These are phyloP conservation scores for Anethum foeniculum DNA, from an alignment of 140 eudicot genomes.

Conservation along the genomic window DNA sequence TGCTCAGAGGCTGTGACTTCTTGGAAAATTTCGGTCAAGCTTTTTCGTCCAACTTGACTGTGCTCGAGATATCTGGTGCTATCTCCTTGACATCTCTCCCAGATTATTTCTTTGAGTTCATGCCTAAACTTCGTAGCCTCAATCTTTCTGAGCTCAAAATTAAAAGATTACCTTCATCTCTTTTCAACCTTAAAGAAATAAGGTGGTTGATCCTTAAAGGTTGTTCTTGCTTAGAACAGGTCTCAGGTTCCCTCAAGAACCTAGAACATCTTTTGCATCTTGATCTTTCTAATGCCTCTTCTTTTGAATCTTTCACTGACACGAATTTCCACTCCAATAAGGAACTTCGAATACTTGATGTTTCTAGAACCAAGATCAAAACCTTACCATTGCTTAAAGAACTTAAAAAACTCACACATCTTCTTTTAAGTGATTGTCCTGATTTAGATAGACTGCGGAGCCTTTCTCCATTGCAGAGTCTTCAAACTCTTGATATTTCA, in stretches of 20 bases:
- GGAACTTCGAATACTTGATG: slow-evolving; percentile 38
- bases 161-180: slow-evolving; percentile 23
- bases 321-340: slow-evolving; percentile 14
- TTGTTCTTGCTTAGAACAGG: slow-evolving; percentile 25
- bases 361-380: slow-evolving; percentile 32
- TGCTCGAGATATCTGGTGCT: slow-evolving; percentile 49
- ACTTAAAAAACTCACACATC: slow-evolving; percentile 29
- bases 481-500: slow-evolving; percentile 49
- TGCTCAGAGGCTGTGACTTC: slow-evolving; percentile 46
- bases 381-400: slow-evolving; percentile 29
- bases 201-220: slow-evolving; percentile 39
- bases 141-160: slow-evolving; percentile 32
- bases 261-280: slow-evolving; percentile 29
- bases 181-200: slow-evolving; percentile 26
- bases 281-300: slow-evolving; percentile 42
- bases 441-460: slow-evolving; percentile 32
- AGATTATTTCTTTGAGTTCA: slow-evolving; percentile 20
- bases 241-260: slow-evolving; percentile 24
- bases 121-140: slow-evolving; percentile 33
- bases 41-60: slow-evolving; percentile 12
- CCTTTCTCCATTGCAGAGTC: slow-evolving; percentile 25
- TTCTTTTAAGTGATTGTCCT: slow-evolving; percentile 27
- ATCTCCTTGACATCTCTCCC: slow-evolving; percentile 17
- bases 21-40: slow-evolving; percentile 2
- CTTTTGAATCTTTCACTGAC: slow-evolving; percentile 19